phyloP scores from a whole-genome alignment of 306 rosid genomes.

The Malus sylvestris region DNA sequence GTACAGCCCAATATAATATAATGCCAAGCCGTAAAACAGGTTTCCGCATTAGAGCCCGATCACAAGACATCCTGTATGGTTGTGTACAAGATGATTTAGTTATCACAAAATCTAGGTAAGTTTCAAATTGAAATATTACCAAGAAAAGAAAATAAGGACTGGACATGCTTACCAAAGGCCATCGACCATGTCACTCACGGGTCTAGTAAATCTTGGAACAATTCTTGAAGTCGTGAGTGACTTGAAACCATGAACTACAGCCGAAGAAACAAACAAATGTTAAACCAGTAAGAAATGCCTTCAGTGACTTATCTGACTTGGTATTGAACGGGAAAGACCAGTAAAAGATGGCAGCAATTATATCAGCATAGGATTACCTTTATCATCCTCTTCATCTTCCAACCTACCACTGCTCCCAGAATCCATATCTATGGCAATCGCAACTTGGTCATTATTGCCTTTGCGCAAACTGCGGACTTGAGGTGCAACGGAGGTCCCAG shows the following conservation, averaged over 20 bases:
- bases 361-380: constrained; percentile 45
- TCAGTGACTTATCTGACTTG: neutral
- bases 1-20: constrained; percentile 74
- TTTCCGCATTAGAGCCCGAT: constrained; percentile 88
- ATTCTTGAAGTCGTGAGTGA: constrained; percentile 79
- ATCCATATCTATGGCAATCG: constrained; percentile 85
- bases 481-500: constrained; percentile 60
- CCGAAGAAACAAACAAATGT: constrained; percentile 16
- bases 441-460: constrained; percentile 78
- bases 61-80: constrained; percentile 84
- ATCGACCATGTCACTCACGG: constrained; percentile 77
- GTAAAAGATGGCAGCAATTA: neutral
- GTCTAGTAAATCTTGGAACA: constrained; percentile 87
- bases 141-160: constrained; percentile 4
- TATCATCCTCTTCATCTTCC: constrained; percentile 93
- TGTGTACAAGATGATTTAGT: constrained; percentile 9
- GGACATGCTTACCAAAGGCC: constrained; percentile 71
- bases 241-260: constrained; percentile 90
- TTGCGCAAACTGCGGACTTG: constrained; percentile 98
- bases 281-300: neutral
- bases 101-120: neutral
- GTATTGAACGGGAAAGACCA: neutral
- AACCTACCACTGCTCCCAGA: constrained; percentile 56
- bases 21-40: constrained; percentile 82
- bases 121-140: constrained; percentile 1